Evolutionary conservation across 2,329 filamentous ascomycete genomes (phyloP).

Genomic region (Aureobasidium melanogenum): DNA sequence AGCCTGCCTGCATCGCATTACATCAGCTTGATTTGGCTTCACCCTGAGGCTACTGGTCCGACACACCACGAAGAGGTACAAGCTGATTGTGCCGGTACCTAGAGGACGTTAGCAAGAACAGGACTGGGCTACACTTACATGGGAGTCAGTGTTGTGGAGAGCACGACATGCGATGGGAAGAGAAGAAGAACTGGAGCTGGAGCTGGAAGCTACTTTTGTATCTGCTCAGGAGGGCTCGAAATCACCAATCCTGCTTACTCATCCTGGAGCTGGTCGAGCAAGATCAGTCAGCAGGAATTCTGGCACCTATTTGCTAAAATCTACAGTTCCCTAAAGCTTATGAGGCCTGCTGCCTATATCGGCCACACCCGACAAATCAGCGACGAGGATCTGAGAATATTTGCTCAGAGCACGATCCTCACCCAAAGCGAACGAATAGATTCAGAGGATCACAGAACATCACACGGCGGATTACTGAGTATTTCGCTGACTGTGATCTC

Average conservation of each 20-base stretch:
- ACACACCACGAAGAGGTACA: conserved; percentile 3
- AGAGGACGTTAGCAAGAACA: background rate
- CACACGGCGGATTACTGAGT: background rate
- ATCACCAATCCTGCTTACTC: background rate
- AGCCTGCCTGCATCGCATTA: background rate
- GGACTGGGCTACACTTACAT: background rate
- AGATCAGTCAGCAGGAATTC: background rate
- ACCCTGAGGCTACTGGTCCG: background rate
- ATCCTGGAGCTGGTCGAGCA: background rate
- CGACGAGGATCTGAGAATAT: background rate
- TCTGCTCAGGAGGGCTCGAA: background rate
- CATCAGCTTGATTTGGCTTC: conserved; percentile 3
- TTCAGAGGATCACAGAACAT: background rate
- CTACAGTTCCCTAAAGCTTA: background rate
- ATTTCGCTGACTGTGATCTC: background rate
- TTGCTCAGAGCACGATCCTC: background rate
- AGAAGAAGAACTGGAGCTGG: background rate
- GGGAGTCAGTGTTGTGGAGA: background rate
- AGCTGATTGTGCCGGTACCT: conserved; percentile 2
- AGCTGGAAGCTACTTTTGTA: background rate
- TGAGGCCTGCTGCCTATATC: background rate
- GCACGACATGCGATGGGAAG: background rate
- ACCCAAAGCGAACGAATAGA: background rate
- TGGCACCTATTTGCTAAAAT: background rate
- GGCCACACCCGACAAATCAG: background rate